Evolutionary conservation across 2,329 filamentous ascomycete genomes (phyloP).

Genomic region (Diaporthe sp.): DNA sequence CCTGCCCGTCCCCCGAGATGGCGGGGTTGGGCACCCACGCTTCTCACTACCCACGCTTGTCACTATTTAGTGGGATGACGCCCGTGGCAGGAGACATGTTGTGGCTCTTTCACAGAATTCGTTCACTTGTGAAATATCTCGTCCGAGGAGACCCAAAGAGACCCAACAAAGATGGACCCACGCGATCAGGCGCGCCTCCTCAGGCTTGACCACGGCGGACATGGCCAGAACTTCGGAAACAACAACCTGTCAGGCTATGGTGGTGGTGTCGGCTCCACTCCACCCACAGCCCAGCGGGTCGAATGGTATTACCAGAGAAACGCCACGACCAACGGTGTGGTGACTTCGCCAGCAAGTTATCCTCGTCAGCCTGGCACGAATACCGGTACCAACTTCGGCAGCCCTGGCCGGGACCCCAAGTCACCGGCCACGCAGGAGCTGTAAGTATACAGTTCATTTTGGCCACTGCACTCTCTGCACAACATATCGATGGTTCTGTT

Average conservation of each 20-base stretch:
- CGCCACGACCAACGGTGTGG: neutral
- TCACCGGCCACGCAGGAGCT: neutral
- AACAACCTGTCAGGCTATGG: neutral
- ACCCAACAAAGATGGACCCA: neutral
- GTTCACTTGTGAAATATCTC: neutral
- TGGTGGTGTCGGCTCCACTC: neutral
- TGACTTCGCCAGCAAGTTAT: neutral
- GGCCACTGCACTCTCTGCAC: neutral
- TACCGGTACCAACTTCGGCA: neutral
- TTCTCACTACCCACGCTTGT: neutral
- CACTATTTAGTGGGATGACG: constrained; percentile 17
- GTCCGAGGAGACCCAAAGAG: neutral
- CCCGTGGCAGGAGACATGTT: neutral
- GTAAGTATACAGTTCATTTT: neutral
- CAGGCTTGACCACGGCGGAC: neutral
- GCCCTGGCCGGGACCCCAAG: neutral
- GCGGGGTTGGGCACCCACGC: constrained; percentile 10
- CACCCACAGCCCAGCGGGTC: neutral
- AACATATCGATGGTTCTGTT: neutral
- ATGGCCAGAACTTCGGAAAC: neutral
- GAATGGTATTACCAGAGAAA: neutral
- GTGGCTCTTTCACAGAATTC: neutral
- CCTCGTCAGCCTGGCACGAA: neutral
- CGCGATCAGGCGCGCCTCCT: constrained; percentile 4
- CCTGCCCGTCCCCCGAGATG: neutral